Conservation (phyloP, 345 rosid species). For the Geranium brycei region DNA sequence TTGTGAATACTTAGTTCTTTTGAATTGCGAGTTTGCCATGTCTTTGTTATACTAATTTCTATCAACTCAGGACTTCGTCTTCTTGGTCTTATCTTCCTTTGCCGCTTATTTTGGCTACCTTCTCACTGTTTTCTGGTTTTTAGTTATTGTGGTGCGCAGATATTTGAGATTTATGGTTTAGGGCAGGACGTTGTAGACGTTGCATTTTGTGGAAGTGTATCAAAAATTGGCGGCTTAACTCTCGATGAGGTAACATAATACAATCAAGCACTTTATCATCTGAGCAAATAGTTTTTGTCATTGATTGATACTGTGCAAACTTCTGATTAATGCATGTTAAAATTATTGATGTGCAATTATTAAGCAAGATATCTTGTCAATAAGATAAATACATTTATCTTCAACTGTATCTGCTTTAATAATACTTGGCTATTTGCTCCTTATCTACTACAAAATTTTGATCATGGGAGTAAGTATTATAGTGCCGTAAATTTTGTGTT, state of each 20-base stretch:
- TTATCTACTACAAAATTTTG: neutral
- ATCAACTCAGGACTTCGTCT: neutral
- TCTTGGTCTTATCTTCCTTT: neutral
- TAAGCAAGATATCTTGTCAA: neutral
- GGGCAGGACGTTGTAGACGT: conserved; percentile 74
- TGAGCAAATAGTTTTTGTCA: neutral
- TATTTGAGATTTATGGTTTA: conserved; percentile 93
- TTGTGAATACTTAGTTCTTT: neutral
- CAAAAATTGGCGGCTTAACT: conserved; percentile 77
- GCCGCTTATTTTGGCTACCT: conserved; percentile 8
- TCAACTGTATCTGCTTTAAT: neutral
- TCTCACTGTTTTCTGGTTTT: conserved; percentile 21
- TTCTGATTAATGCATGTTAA: no score
- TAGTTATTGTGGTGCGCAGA: conserved; percentile 98
- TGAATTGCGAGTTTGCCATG: neutral
- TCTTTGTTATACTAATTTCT: conserved; percentile 1
- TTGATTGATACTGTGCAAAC: neutral
- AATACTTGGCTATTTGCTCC: neutral
- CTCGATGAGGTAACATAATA: conserved; percentile 64
- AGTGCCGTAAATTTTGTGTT: neutral
- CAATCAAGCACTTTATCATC: neutral
- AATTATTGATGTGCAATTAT: neutral
- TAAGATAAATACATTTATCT: neutral
- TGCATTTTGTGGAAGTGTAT: conserved; percentile 80
- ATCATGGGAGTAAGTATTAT: neutral